Evolutionary conservation across 441 rosid genomes (phyloP).

Genomic region (Raphanus hybrid): DNA sequence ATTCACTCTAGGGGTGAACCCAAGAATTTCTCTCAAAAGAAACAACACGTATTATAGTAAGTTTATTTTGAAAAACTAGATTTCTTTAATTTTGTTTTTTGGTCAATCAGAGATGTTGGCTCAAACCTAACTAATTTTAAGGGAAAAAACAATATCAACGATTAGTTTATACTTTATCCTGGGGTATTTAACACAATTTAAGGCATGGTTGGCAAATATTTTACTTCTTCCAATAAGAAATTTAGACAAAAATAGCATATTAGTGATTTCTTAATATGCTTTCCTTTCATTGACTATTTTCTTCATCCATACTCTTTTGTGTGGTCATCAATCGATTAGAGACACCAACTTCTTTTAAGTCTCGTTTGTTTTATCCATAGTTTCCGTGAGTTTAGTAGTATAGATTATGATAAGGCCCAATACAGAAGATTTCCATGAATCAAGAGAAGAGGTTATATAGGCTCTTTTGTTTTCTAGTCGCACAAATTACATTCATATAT

Average conservation of each 20-base stretch:
- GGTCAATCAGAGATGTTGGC: not conserved
- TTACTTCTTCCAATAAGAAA: slow-evolving; percentile 6
- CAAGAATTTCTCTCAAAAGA: too few relatives aligned
- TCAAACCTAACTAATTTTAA: not conserved
- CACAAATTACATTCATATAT: not conserved
- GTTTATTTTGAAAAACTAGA: not conserved
- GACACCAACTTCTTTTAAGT: not conserved
- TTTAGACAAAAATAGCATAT: not conserved
- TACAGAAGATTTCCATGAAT: not conserved
- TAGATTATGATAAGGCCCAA: not conserved
- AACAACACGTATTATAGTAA: slow-evolving; percentile 13
- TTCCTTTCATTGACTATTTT: not conserved
- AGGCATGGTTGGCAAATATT: not conserved
- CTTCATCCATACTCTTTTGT: not conserved
- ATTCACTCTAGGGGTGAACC: too few relatives aligned
- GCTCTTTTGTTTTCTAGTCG: not conserved
- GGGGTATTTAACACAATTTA: not conserved
- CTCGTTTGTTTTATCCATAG: slow-evolving; percentile 1
- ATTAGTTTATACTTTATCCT: not conserved
- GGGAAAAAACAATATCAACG: not conserved
- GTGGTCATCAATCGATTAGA: not conserved
- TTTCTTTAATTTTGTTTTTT: too few relatives aligned
- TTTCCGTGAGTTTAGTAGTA: not conserved
- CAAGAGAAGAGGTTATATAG: not conserved
- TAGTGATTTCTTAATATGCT: slow-evolving; percentile 4